Percentiles rank a stretch among this genome's conserved stretches.
Evolutionary conservation across 352 stramenopile species (phyloP).

Genomic region (Phytophthora pluvialis): DNA sequence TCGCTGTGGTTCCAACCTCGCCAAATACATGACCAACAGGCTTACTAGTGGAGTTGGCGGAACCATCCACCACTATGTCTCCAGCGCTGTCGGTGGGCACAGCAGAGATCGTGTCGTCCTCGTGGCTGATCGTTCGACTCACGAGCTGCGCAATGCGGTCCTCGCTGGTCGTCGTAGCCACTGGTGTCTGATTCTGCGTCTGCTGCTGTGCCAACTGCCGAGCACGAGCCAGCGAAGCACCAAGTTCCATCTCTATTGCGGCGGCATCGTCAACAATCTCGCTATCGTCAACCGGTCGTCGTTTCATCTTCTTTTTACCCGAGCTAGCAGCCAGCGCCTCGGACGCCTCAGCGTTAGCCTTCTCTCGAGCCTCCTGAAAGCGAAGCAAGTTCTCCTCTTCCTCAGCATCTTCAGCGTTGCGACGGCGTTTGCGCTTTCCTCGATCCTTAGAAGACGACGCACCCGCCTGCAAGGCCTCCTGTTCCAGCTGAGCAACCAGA

Average conservation of each 20-base stretch:
- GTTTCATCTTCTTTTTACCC: conserved; percentile 47
- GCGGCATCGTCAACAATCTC: conserved; percentile 59
- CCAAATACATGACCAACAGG: conserved; percentile 58
- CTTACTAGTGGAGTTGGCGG: conserved; percentile 19
- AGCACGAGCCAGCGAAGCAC: conserved; percentile 73
- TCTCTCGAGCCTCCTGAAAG: conserved; percentile 77
- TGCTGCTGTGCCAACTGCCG: conserved; percentile 60
- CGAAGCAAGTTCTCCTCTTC: conserved; percentile 59
- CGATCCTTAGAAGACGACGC: conserved; percentile 48
- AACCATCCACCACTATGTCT: conserved; percentile 17
- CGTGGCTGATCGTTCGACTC: conserved; percentile 44
- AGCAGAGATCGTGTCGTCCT: conserved; percentile 25
- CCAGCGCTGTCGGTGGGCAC: conserved; percentile 18
- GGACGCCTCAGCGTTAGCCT: conserved; percentile 56
- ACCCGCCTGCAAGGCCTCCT: conserved; percentile 48
- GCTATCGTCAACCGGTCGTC: conserved; percentile 43
- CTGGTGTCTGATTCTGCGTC: conserved; percentile 16
- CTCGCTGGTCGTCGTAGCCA: conserved; percentile 43
- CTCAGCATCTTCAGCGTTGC: conserved; percentile 48
- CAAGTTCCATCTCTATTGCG: conserved; percentile 75
- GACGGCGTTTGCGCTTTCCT: conserved; percentile 53
- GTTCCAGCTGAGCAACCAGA: conserved; percentile 72
- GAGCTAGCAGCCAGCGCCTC: conserved; percentile 46
- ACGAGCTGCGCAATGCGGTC: conserved; percentile 69
- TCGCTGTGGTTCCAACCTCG: conserved; percentile 29